These are phyloP conservation scores for Craspedostauros australis DNA, from an alignment of 108 stramenopile genomes.

Conservation along the genomic window DNA sequence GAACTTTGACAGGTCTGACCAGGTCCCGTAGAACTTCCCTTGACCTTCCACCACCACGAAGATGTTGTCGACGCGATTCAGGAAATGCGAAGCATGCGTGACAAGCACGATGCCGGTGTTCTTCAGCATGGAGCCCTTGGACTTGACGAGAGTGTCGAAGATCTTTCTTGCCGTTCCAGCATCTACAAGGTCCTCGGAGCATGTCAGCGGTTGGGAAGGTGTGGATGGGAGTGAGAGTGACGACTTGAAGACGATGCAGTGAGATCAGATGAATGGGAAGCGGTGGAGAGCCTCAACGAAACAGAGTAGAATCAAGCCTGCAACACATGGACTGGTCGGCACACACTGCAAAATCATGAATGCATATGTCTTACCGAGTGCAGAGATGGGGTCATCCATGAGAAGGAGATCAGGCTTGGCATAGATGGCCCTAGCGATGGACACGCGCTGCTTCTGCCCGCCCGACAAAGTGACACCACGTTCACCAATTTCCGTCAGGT, in stretches of 20 bases:
- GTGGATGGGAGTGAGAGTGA: too few relatives aligned
- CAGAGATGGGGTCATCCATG: conserved; percentile 90
- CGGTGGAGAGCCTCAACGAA: too few relatives aligned
- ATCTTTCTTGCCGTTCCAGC: conserved; percentile 68
- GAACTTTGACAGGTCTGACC: conserved; percentile 54
- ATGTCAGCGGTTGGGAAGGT: too few relatives aligned
- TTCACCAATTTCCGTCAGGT: conserved; percentile 90
- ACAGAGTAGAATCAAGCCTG: too few relatives aligned
- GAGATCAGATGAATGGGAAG: too few relatives aligned
- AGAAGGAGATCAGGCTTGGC: conserved; percentile 61
- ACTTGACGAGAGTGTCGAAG: conserved; percentile 69
- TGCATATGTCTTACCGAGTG: too few relatives aligned
- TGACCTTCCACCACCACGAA: conserved; percentile 65
- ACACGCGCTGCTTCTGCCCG: conserved; percentile 76
- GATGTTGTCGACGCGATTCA: conserved; percentile 64
- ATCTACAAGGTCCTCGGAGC: too few relatives aligned
- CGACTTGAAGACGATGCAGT: too few relatives aligned
- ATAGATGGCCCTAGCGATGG: conserved; percentile 79
- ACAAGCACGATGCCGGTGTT: conserved; percentile 73
- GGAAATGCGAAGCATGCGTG: conserved; percentile 85
- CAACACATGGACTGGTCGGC: too few relatives aligned
- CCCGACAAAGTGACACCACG: conserved; percentile 88
- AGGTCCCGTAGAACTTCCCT: conserved; percentile 62
- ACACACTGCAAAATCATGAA: too few relatives aligned
- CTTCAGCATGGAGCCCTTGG: conserved; percentile 29